phyloP scores from a whole-genome alignment of 2,329 filamentous ascomycete genomes.

The Claviceps sp. region DNA sequence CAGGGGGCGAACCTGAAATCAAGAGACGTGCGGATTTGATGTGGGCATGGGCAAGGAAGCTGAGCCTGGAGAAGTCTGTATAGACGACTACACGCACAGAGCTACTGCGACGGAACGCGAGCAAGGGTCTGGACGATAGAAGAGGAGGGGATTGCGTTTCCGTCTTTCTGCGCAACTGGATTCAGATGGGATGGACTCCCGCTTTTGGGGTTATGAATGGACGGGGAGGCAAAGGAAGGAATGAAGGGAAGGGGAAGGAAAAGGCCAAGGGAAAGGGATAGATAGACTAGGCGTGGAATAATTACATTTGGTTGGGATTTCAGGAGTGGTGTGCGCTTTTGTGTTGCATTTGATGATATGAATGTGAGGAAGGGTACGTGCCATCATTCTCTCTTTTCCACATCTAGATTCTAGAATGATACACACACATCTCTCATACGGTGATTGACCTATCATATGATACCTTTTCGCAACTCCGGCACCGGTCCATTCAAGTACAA shows the following conservation, averaged over 20 bases:
- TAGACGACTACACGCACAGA: no score
- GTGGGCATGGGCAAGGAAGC: neutral
- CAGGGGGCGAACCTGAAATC: neutral
- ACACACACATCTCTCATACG: no score
- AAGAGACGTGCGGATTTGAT: neutral
- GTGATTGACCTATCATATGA: no score
- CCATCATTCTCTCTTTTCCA: no score
- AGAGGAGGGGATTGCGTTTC: neutral
- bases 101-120: neutral
- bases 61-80: neutral
- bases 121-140: neutral
- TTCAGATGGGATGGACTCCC: no score
- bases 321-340: neutral
- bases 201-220: no score
- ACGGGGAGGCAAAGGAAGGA: no score
- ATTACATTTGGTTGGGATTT: neutral
- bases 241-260: neutral
- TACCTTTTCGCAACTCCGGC: no score
- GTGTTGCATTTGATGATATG: no score
- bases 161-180: neutral
- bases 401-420: no score
- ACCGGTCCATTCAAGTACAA: no score
- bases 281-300: constrained; percentile 11
- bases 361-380: no score
- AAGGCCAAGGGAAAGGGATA: constrained; percentile 4